Base-by-base conservation (phyloP, 2,329 filamentous ascomycete genomes). In the Trichophyton benhamiae region DNA sequence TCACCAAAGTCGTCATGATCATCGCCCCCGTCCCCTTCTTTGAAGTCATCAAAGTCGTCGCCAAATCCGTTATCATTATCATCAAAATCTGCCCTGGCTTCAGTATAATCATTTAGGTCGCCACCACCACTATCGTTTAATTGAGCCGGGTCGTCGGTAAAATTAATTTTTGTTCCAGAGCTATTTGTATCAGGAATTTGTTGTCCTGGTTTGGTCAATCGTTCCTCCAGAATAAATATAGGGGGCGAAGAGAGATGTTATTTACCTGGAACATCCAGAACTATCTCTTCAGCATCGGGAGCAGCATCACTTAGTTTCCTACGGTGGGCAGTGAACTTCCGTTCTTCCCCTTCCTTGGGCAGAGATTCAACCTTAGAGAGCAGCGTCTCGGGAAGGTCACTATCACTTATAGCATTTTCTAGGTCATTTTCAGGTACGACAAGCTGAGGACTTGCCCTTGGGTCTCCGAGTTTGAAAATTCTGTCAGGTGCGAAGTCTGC, bases 1-100 rank as follows among this genome's bases (percentile, higher is more conserved):
- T 88, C 86, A 64, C 81, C 80, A 73, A 84, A 83, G 68, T 82
- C 79, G 67, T 79, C 78, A 66, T 79, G 78, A 61, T 74, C 77
- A 63, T 75, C 77, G 63, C 75, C 72, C 62, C 79, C 77, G 63
- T 78, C 78, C 55, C 79, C 79, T 67, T 80, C 77, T 63, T 77
- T 74, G 65, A 79, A 81, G 60, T 80, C 79, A 66, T 80, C 78
- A 70, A 80, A 80, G 33, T 80, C 78, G 61, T 84, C 85, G 59
- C 82, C 83, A 71, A 84, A 83, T 66, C 86, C 87, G 69, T 87
- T 85, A 73, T 89, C 68, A 83, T 81, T 64, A 85, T 48, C 7
- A 22, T 33, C 55, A 38, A 61, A 84, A 60, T 85, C 82, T 69
- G 84, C 80, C 72, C 66, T 63, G 36, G 64, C 76, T 52, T 67